Percentiles rank a stretch among this genome's conserved stretches.
Conservation (phyloP, 768 basidiomycete genomes). For the Russula foetens region DNA sequence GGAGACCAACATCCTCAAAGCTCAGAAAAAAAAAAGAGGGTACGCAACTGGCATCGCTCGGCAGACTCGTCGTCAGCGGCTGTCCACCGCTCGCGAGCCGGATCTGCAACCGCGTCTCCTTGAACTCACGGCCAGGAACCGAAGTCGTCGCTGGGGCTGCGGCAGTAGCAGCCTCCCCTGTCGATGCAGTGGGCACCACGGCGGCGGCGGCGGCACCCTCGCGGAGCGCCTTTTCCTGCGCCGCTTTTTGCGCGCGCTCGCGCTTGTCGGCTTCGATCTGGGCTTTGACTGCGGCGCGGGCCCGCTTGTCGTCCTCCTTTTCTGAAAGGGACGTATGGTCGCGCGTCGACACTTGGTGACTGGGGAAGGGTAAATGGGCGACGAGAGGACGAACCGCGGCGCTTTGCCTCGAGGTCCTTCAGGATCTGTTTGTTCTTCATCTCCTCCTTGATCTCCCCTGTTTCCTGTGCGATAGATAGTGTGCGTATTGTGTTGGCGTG, state of each 20-base stretch:
- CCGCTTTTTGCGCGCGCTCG: slow-evolving; percentile 78
- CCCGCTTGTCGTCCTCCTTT: slow-evolving; percentile 83
- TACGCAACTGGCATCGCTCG: slow-evolving; percentile 69
- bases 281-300: slow-evolving; percentile 78
- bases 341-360: too few relatives aligned
- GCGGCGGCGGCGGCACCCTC: slow-evolving; percentile 50
- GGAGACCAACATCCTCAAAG: not conserved
- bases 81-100: slow-evolving; percentile 73
- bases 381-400: slow-evolving; percentile 47
- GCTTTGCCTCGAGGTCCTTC: slow-evolving; percentile 77
- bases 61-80: slow-evolving; percentile 71
- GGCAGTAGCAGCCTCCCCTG: slow-evolving; percentile 32
- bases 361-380: too few relatives aligned
- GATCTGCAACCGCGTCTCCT: slow-evolving; percentile 85
- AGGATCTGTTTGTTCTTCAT: slow-evolving; percentile 68
- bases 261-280: slow-evolving; percentile 95
- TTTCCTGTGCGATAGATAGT: slow-evolving; percentile 40
- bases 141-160: slow-evolving; percentile 30
- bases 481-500: not conserved
- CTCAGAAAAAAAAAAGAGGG: not conserved
- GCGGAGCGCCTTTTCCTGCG: slow-evolving; percentile 84
- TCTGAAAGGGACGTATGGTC: slow-evolving; percentile 38
- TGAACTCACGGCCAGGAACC: slow-evolving; percentile 63
- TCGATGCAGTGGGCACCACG: slow-evolving; percentile 29
- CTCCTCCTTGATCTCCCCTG: slow-evolving; percentile 66